Evolutionary conservation across 1,284 basidiomycete species (phyloP), one percentile per base, ranked within the genome.

Genomic region (Leccinum cinnamomeum): DNA sequence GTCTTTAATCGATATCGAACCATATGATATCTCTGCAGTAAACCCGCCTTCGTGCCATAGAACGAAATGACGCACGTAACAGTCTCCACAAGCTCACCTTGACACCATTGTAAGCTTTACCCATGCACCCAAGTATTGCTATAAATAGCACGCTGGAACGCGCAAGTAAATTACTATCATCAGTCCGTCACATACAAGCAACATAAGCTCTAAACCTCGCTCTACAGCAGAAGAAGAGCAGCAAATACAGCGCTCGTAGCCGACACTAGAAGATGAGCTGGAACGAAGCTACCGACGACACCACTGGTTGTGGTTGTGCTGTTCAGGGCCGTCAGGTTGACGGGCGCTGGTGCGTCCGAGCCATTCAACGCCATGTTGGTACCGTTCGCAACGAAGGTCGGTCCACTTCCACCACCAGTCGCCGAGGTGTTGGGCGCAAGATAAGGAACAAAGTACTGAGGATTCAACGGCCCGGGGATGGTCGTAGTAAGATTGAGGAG

Each of bases 401-500:
- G 33, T 35, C 78, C 76, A 54, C 72, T 75, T 59, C 82, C 82
- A 7, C 78, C 78, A 55, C 79, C 76, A 16, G 67, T 65, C 18
- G 71, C 78, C 33, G 63, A 70, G 23, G 57, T 69, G 70, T 82
- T 73, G 2, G 79, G 81, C 16, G 81, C 80, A 14, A 73, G 63
- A 69, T 77, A 82, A n/a, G 81, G 80, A 50, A 78, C 69, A 62
- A 73, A 82, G 56, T 70, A 64, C 8, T 74, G 18, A 10, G 72
- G 63, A 70, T 82, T 77, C 55, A 78, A 57, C 3, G 77, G 71
- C 20, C 76, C 76, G 3, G 76, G 76, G 39, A 67, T 67, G 10
- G 59, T 68, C 16, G 18, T 46, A 4, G 68, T 72, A 39, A 66
- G 12, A 62, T 79, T 76, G 33, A 77, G 71, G 46, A 72, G 64